Conservation (phyloP, 164 flowering plant species). For the Tetracentron sinense region DNA sequence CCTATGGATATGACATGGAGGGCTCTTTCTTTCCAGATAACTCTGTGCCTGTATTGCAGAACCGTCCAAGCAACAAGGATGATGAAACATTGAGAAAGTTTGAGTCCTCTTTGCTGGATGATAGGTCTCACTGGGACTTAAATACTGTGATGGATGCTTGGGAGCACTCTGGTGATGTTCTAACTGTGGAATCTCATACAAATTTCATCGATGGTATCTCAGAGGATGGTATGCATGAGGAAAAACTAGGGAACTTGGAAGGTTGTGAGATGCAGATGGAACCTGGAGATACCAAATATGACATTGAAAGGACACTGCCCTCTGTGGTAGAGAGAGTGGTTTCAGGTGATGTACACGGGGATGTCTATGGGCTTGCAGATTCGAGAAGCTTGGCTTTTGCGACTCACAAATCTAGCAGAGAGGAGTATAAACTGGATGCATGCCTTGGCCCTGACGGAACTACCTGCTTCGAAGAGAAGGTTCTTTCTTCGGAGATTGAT, state of each 20-base stretch:
- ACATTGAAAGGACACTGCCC: constrained; percentile 2
- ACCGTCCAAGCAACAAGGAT: constrained; percentile 13
- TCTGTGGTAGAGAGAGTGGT: neutral
- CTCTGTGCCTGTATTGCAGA: constrained; percentile 5
- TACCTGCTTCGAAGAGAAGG: constrained; percentile 5
- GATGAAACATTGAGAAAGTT: constrained; percentile 11
- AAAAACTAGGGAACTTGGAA: too few relatives aligned
- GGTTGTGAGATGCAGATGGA: constrained; percentile 15
- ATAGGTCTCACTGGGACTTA: constrained; percentile 61
- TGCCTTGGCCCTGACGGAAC: neutral
- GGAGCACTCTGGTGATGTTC: constrained; percentile 41
- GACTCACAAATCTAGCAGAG: neutral
- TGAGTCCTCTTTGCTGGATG: constrained; percentile 30
- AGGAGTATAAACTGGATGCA: constrained; percentile 11
- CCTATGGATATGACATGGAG: constrained; percentile 11
- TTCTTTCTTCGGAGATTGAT: constrained; percentile 4
- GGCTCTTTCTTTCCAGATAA: constrained; percentile 6
- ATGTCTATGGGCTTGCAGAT: neutral
- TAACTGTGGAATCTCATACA: constrained; percentile 14
- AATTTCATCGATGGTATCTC: neutral
- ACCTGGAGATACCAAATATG: constrained; percentile 4
- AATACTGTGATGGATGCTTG: constrained; percentile 65
- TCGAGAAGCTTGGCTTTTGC: constrained; percentile 1
- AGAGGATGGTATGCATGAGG: too few relatives aligned
- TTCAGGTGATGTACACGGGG: constrained; percentile 3